Evolutionary conservation across 495 filamentous ascomycete genomes (phyloP).

Genomic region (Penicillium riverlandense): DNA sequence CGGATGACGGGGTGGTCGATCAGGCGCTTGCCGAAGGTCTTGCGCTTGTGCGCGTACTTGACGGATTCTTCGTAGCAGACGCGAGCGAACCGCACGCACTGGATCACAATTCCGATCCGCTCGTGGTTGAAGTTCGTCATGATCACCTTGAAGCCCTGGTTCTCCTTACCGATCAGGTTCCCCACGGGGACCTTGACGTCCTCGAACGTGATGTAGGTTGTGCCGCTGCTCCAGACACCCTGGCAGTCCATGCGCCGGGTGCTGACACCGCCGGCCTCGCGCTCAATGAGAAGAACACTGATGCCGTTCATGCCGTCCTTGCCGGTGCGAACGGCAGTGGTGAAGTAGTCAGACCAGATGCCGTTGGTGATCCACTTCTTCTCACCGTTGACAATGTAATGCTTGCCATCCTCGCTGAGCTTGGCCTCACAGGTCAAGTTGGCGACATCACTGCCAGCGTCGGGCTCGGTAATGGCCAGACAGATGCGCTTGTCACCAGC

Average conservation of each 20-base stretch:
- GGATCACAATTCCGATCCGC: constrained; percentile 96
- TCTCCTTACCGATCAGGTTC: constrained; percentile 95
- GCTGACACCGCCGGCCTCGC: constrained; percentile 70
- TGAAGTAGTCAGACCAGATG: constrained; percentile 95
- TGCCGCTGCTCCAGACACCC: constrained; percentile 90
- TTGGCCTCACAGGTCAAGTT: constrained; percentile 94
- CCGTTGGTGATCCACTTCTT: constrained; percentile 99
- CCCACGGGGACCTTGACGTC: constrained; percentile 98
- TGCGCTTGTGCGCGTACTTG: constrained; percentile 94
- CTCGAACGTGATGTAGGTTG: constrained; percentile 95
- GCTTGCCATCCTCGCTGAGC: constrained; percentile 87
- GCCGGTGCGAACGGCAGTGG: constrained; percentile 89
- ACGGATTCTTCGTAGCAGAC: constrained; percentile 96
- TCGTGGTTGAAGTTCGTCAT: constrained; percentile 99
- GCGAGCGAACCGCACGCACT: constrained; percentile 88
- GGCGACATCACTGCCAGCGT: constrained; percentile 82
- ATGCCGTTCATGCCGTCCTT: constrained; percentile 82
- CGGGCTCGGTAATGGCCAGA: constrained; percentile 76
- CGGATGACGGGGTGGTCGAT: constrained; percentile 97
- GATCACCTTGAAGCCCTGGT: constrained; percentile 96
- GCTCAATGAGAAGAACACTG: constrained; percentile 82
- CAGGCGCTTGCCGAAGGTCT: constrained; percentile 90
- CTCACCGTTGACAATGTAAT: constrained; percentile 98
- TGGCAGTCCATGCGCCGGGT: constrained; percentile 98
- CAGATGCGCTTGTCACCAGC: constrained; percentile 94